These are phyloP conservation scores for Amaranthus tricolor DNA, from an alignment of 179 eudicot genomes.

Conservation along the genomic window DNA sequence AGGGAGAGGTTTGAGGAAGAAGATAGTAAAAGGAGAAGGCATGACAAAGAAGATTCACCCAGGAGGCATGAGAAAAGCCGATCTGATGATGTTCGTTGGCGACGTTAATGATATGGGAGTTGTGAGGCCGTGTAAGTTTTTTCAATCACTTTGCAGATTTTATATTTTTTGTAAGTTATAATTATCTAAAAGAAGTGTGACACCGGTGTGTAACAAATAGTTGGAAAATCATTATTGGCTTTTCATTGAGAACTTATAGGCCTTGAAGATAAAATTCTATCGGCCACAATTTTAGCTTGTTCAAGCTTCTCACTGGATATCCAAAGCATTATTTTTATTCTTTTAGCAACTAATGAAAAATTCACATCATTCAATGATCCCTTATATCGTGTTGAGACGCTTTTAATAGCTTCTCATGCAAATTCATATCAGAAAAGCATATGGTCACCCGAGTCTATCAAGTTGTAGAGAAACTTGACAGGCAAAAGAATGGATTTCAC, in stretches of 20 bases:
- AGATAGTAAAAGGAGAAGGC: conserved; percentile 34
- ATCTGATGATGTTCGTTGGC: conserved; percentile 36
- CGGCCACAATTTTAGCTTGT: neutral
- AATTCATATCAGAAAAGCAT: too few species aligned
- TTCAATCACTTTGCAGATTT: neutral
- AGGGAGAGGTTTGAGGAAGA: too few species aligned
- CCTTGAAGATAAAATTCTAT: neutral
- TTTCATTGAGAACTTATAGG: neutral
- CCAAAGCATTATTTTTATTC: too few species aligned
- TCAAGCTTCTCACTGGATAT: neutral
- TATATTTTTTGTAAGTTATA: neutral
- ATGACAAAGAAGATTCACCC: conserved; percentile 50
- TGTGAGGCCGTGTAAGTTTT: neutral
- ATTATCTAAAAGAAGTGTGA: neutral
- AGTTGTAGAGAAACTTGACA: too few species aligned
- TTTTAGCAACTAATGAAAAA: too few species aligned
- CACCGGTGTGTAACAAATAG: neutral
- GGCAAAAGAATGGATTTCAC: too few species aligned
- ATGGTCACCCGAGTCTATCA: too few species aligned
- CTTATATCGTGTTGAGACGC: too few species aligned
- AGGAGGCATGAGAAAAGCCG: conserved; percentile 46
- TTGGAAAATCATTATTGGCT: neutral
- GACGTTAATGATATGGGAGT: conserved; percentile 26
- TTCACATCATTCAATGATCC: too few species aligned
- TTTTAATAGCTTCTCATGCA: too few species aligned